Percentiles rank a stretch among this genome's conserved stretches.
phyloP scores from a whole-genome alignment of 257 asterid species.

The Pogostemon cablin region DNA sequence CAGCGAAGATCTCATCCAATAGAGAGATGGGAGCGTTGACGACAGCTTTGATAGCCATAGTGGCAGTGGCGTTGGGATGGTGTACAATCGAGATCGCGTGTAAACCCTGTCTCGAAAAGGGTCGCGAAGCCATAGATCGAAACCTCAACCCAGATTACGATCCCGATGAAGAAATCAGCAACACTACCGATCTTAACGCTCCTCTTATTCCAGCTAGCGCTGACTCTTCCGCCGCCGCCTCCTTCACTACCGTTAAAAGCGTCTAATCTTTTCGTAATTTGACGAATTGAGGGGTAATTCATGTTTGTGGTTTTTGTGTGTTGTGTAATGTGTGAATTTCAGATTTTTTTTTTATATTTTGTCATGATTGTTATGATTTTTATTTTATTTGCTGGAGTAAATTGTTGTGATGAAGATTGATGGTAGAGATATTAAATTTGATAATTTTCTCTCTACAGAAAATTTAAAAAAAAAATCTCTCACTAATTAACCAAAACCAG shows the following conservation, averaged over 20 bases:
- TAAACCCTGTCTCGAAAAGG: constrained; percentile 90
- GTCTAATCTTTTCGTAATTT: constrained; percentile 37
- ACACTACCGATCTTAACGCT: constrained; percentile 45
- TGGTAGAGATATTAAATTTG: too few relatives aligned
- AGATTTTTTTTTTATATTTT: not conserved
- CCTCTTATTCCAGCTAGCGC: constrained; percentile 52
- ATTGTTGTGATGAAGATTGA: too few relatives aligned
- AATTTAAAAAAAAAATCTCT: too few relatives aligned
- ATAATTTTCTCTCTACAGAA: too few relatives aligned
- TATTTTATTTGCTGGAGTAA: too few relatives aligned
- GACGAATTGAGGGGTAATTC: not conserved
- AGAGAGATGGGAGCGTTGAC: constrained; percentile 76
- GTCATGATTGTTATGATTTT: too few relatives aligned
- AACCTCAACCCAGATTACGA: constrained; percentile 90
- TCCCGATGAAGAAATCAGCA: constrained; percentile 60
- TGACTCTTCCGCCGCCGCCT: constrained; percentile 27
- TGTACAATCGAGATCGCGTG: constrained; percentile 86
- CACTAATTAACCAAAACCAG: too few relatives aligned
- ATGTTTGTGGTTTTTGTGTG: not conserved
- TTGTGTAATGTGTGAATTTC: not conserved
- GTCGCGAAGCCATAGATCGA: constrained; percentile 88
- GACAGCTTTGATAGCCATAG: constrained; percentile 80
- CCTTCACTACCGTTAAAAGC: constrained; percentile 41
- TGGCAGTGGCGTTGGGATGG: constrained; percentile 80
- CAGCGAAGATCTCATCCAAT: constrained; percentile 21